Evolutionary conservation across 2,329 filamentous ascomycete genomes (phyloP).

Genomic region (Microascus cirrosus): DNA sequence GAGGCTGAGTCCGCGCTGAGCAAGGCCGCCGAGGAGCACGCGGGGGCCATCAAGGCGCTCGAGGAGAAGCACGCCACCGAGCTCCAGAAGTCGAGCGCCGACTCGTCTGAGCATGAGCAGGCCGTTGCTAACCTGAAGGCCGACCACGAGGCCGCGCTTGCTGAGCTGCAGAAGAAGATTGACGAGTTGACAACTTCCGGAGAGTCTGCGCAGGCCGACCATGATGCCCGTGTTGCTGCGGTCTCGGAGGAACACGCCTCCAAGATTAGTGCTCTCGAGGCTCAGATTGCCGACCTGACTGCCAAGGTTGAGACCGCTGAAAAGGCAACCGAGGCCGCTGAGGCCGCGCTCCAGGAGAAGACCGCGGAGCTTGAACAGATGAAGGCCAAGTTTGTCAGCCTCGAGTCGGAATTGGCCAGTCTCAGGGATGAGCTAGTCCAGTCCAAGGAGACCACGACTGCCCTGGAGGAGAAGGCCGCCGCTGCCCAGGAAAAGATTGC

Average conservation of each 20-base stretch:
- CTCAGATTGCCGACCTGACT: slow-evolving; percentile 39
- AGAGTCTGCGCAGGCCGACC: slow-evolving; percentile 29
- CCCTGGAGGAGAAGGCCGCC: slow-evolving; percentile 36
- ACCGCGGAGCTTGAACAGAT: slow-evolving; percentile 25
- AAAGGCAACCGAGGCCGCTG: slow-evolving; percentile 28
- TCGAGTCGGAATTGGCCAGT: slow-evolving; percentile 33
- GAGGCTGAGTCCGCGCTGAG: slow-evolving; percentile 20
- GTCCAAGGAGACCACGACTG: slow-evolving; percentile 32
- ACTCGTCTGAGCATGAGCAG: slow-evolving; percentile 34
- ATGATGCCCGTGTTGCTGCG: slow-evolving; percentile 32
- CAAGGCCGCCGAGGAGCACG: slow-evolving; percentile 33
- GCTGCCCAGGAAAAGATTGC: slow-evolving; percentile 32
- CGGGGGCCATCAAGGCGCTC: slow-evolving; percentile 30
- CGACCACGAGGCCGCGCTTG: slow-evolving; percentile 33
- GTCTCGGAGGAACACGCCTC: slow-evolving; percentile 31
- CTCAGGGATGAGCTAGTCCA: slow-evolving; percentile 26
- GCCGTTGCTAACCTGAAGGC: slow-evolving; percentile 37
- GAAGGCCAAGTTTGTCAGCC: slow-evolving; percentile 25
- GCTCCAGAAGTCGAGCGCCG: slow-evolving; percentile 32
- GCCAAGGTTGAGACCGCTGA: slow-evolving; percentile 34
- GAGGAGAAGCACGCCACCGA: slow-evolving; percentile 42
- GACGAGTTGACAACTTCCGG: slow-evolving; percentile 38
- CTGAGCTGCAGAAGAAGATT: slow-evolving; percentile 43
- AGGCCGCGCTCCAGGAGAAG: slow-evolving; percentile 31
- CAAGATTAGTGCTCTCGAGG: slow-evolving; percentile 38